Evolutionary conservation across 2,329 filamentous ascomycete genomes (phyloP).

Genomic region (Gaeumannomyces tritici): DNA sequence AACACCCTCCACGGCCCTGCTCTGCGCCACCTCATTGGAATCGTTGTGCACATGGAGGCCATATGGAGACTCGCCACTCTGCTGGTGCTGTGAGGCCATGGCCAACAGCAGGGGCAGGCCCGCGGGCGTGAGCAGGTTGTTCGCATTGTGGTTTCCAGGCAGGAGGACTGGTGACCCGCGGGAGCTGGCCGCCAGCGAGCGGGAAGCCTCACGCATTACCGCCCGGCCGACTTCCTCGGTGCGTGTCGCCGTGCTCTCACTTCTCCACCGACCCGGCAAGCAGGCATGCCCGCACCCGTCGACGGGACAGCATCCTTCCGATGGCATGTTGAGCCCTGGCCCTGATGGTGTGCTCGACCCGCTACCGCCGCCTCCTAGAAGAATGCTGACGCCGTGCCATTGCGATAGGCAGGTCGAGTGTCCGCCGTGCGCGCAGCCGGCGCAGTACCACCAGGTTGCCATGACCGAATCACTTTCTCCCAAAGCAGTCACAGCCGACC

Average conservation of each 20-base stretch:
- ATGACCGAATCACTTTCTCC: constrained; percentile 17
- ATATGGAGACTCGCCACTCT: background rate
- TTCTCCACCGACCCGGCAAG: constrained; percentile 45
- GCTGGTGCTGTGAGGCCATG: background rate
- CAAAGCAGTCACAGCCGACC: background rate
- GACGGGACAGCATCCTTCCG: constrained; percentile 51
- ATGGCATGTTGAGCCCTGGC: background rate
- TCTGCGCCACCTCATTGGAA: constrained; percentile 45
- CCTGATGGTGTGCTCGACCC: background rate
- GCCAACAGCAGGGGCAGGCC: background rate
- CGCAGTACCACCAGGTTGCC: constrained; percentile 53
- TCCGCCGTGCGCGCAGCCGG: constrained; percentile 52
- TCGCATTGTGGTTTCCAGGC: background rate
- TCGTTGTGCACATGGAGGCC: constrained; percentile 31
- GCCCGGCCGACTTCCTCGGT: constrained; percentile 43
- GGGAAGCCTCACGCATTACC: constrained; percentile 16
- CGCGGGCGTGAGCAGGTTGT: background rate
- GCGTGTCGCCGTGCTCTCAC: constrained; percentile 32
- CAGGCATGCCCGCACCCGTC: constrained; percentile 57
- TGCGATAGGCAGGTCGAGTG: constrained; percentile 49
- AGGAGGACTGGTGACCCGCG: background rate
- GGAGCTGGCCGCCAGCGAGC: background rate
- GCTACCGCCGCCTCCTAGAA: background rate
- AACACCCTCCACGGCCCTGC: constrained; percentile 50
- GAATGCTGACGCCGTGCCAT: constrained; percentile 35